Conservation (phyloP, 371 early-diverging fungal species). For the Catenaria anguillulae region DNA sequence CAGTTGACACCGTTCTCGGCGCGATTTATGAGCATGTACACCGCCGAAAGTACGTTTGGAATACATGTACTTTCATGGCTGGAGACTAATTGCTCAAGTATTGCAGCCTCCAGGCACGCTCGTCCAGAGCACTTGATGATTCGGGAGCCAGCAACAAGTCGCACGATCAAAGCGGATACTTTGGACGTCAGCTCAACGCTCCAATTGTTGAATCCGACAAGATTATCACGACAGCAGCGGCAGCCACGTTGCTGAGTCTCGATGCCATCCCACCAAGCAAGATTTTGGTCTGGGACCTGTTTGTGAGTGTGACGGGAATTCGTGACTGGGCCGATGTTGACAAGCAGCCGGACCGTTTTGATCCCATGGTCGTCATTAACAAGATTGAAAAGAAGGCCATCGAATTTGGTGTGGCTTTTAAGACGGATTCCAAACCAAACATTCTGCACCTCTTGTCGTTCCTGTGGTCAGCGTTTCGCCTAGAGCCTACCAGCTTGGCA, state of each 20-base stretch:
- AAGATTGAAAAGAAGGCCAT: background rate
- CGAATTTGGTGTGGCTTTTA: conserved; percentile 2
- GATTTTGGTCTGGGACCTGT: conserved; percentile 3
- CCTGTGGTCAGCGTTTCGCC: background rate
- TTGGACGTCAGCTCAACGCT: background rate
- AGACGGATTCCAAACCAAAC: background rate
- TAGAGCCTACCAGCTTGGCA: background rate
- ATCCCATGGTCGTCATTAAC: background rate
- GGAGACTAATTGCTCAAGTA: too few species aligned
- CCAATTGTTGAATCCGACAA: background rate
- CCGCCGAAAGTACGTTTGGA: background rate
- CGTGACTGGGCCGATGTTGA: background rate
- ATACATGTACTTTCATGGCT: background rate
- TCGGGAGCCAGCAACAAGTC: background rate
- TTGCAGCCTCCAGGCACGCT: background rate
- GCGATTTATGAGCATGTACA: background rate
- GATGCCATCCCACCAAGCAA: background rate
- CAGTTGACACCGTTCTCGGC: background rate
- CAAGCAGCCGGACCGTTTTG: too few species aligned
- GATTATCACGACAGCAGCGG: background rate
- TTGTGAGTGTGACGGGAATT: background rate
- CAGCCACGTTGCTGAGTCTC: background rate
- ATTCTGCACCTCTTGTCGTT: conserved; percentile 4
- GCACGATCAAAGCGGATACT: background rate
- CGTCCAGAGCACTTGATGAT: background rate